Conservation (phyloP, 129 eudicot genomes). For the Lonicera japonica region DNA sequence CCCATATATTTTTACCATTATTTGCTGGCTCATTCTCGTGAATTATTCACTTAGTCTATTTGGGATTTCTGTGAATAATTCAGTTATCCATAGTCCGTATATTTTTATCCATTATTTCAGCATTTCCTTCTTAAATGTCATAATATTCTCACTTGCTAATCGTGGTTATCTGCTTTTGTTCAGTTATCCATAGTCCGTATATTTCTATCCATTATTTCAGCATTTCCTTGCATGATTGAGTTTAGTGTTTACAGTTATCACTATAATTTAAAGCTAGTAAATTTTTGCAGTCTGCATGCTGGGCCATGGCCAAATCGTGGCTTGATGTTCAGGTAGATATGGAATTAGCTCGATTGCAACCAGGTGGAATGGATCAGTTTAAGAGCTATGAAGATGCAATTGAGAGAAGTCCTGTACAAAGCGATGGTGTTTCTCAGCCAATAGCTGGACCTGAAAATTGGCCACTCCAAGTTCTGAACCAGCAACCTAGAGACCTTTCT, state of each 20-base stretch:
- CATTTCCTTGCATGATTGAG: background rate
- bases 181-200: background rate
- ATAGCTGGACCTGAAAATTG: conserved; percentile 64
- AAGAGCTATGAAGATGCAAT: conserved; percentile 50
- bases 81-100: background rate
- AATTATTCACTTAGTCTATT: too few relatives aligned
- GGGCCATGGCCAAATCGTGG: conserved; percentile 99
- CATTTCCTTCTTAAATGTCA: too few relatives aligned
- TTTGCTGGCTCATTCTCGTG: too few relatives aligned
- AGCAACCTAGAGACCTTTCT: conserved; percentile 76
- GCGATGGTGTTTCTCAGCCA: conserved; percentile 40
- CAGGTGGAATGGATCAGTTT: conserved; percentile 48
- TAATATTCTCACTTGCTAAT: background rate
- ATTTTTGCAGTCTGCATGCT: conserved; percentile 81
- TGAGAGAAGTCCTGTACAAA: conserved; percentile 55
- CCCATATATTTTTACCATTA: too few relatives aligned
- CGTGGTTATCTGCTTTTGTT: background rate
- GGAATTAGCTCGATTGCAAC: conserved; percentile 51
- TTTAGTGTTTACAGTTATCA: background rate
- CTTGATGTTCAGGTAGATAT: conserved; percentile 82
- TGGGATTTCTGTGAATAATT: too few relatives aligned
- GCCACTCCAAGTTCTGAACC: conserved; percentile 83
- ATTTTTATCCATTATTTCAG: too few relatives aligned
- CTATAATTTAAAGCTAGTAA: conserved; percentile 7
- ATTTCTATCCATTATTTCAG: background rate